Conservation (phyloP, 306 rosid species). For the Pyrus bretschneideri region DNA sequence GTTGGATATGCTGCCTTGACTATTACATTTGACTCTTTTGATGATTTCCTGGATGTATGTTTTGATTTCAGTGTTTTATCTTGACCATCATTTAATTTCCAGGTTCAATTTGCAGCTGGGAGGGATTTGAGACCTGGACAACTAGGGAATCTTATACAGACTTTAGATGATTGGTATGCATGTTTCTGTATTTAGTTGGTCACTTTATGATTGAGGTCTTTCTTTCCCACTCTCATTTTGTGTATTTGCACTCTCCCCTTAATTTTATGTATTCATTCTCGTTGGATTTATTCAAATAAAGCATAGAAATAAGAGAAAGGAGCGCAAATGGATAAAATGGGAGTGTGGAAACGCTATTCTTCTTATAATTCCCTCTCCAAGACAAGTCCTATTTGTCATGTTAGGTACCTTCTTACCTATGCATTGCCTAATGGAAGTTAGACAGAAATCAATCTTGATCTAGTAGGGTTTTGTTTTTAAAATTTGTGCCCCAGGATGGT, state of each 20-base stretch:
- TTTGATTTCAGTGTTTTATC: neutral
- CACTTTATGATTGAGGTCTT: neutral
- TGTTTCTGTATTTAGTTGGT: neutral
- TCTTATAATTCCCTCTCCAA: neutral
- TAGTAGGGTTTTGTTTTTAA: neutral
- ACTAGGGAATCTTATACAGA: conserved; percentile 11
- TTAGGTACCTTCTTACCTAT: neutral
- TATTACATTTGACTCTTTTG: neutral
- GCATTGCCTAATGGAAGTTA: neutral
- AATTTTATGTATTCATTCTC: neutral
- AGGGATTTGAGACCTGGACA: conserved; percentile 18
- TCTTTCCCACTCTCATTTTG: neutral
- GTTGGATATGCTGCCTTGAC: neutral
- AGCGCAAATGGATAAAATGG: neutral
- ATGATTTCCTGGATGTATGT: neutral
- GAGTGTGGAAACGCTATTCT: neutral
- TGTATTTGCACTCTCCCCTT: neutral
- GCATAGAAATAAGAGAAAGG: neutral
- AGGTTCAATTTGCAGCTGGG: conserved; percentile 18
- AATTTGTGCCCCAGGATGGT: neutral
- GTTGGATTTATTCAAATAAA: neutral
- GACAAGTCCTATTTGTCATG: neutral
- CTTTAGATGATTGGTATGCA: conserved; percentile 9
- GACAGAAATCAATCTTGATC: neutral
- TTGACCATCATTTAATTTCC: neutral